phyloP scores from a whole-genome alignment of 768 basidiomycete species.

The Panellus pusillus region DNA sequence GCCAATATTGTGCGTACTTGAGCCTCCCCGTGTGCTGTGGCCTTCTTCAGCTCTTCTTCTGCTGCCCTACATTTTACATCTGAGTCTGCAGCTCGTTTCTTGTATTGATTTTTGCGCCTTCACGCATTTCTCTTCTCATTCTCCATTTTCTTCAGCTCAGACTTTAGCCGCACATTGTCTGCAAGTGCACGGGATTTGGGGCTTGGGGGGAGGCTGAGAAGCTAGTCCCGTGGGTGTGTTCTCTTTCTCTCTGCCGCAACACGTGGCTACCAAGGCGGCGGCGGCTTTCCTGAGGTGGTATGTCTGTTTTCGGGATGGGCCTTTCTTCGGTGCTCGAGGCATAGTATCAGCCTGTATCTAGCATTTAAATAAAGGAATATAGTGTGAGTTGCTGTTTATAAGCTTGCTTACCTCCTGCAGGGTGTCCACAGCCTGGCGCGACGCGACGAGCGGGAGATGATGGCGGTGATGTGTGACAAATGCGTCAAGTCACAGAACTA shows the following conservation, averaged over 20 bases:
- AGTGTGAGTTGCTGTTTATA: not conserved
- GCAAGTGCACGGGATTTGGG: not conserved
- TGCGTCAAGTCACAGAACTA: conserved; percentile 5
- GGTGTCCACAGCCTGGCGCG: not conserved
- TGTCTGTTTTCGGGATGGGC: not conserved
- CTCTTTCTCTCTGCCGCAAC: not conserved
- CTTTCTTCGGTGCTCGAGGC: not conserved
- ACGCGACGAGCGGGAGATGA: conserved; percentile 4
- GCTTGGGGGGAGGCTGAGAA: not conserved
- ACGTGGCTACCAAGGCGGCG: too few species aligned
- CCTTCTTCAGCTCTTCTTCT: not conserved
- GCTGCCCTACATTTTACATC: not conserved
- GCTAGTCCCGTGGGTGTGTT: not conserved
- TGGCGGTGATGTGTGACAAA: conserved; percentile 11
- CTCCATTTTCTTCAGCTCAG: not conserved
- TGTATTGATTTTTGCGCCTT: not conserved
- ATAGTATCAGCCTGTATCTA: not conserved
- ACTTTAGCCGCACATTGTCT: not conserved
- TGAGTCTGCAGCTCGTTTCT: not conserved
- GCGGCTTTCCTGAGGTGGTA: not conserved
- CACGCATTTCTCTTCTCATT: conserved; percentile 1
- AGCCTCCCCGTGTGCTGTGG: conserved; percentile 5
- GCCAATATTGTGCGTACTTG: conserved; percentile 1
- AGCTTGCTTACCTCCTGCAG: too few species aligned
- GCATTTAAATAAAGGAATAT: not conserved